Evolutionary conservation across 345 rosid genomes (phyloP).

Genomic region (Populus euphratica): DNA sequence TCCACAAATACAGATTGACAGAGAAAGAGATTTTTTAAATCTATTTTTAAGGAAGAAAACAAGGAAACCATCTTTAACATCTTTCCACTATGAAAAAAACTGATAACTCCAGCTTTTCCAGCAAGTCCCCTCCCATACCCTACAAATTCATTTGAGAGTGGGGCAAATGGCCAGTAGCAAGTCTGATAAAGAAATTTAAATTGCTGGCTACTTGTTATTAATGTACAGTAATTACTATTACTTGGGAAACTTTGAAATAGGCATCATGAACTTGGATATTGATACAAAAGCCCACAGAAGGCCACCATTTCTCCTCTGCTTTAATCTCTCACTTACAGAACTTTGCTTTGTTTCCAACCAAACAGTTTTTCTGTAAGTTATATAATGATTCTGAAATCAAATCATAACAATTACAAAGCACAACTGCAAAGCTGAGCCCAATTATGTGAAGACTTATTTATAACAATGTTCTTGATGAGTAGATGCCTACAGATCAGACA

Average conservation of each 20-base stretch:
- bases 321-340: neutral
- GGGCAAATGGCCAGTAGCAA: neutral
- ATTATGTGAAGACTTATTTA: neutral
- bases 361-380: neutral
- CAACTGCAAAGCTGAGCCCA: neutral
- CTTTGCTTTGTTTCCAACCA: constrained; percentile 2
- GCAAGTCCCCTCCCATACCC: neutral
- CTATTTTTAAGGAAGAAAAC: neutral
- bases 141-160: neutral
- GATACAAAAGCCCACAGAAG: neutral
- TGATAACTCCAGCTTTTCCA: neutral
- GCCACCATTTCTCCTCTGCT: neutral
- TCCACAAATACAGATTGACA: neutral
- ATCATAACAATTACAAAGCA: neutral
- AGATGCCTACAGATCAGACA: neutral
- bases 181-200: neutral
- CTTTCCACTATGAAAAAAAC: neutral
- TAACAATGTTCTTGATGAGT: neutral
- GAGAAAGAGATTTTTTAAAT: neutral
- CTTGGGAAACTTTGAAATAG: neutral
- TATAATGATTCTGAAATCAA: neutral
- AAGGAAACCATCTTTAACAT: neutral
- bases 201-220: neutral
- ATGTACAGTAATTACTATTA: neutral
- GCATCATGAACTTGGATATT: neutral